Base-by-base conservation (phyloP, 257 asterid species). In the Nicotiana benthamiana region DNA sequence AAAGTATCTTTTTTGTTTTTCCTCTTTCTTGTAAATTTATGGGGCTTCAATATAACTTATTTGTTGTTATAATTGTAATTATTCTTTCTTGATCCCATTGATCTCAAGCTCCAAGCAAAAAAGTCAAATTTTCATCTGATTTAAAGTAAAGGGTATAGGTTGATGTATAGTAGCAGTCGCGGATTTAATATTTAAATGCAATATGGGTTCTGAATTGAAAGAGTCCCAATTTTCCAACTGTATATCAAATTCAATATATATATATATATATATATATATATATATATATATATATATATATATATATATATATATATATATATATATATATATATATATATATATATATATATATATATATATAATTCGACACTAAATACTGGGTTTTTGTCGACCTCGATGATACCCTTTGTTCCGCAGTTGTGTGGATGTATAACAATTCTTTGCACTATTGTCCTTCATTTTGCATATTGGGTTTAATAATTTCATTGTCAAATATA, bases 11-110 rank as follows among this genome's bases (percentile, higher is more conserved):
- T 20, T 46, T 9, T 22, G 16, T 36, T 70, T 80, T 82, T 59
- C 75, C 68, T 72, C 86, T 80, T 68, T 80, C 85, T 77, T 82
- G 80, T 82, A 64, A 80, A 53, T 56, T 57, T 80, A 60, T 80
- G 77, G 80, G 81, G 77, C 65, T 83, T 83, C 17, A 54, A 70
- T 51, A 28, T 10, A 20, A n/a, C 32, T 43, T 79, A 40, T 9
- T 2, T 46, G 74, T 30, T 68, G 66, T 59, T 46, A 46, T 3
- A 81, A 27, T 30, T 64, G 74, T 12, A 18, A 62, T 27, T 26
- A 27, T 64, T 64, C 74, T 63, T 64, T 64, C 24, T 64, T 30
- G 11, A 16, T 3, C 43, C 15, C 32, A 63, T 64, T 30, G 11
- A 16, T 3, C 43, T 7, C 32, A 63, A 9, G 22, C 9, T 27